Conservation (phyloP, 2,329 filamentous ascomycete species). For the Diplodia seriata region DNA sequence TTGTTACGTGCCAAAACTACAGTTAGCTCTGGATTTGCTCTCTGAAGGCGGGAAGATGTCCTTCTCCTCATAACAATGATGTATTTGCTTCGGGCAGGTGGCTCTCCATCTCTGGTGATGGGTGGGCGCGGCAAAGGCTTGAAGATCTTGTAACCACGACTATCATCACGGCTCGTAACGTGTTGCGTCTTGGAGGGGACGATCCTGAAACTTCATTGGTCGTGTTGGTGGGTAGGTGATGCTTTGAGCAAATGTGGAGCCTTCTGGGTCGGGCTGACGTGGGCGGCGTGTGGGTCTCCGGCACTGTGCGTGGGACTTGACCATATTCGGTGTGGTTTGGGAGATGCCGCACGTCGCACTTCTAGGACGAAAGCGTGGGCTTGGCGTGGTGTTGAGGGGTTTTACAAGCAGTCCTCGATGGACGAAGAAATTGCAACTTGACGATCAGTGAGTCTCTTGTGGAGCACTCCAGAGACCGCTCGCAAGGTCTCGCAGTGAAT, state of each 20-base stretch:
- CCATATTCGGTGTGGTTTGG: conserved; percentile 4
- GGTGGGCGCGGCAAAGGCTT: neutral
- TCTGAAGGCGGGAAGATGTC: neutral
- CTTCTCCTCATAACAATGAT: neutral
- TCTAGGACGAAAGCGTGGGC: neutral
- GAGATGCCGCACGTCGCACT: neutral
- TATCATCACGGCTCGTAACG: neutral
- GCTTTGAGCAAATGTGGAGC: conserved; percentile 3
- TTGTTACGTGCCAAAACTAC: neutral
- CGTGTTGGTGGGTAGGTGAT: neutral
- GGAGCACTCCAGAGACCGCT: neutral
- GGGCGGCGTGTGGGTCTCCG: conserved; percentile 6
- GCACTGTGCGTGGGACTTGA: neutral
- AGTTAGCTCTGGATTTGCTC: neutral
- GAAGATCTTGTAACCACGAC: neutral
- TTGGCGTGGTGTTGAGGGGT: conserved; percentile 27
- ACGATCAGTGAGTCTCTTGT: neutral
- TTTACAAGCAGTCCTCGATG: neutral
- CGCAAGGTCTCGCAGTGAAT: too few relatives aligned
- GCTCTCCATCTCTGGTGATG: neutral
- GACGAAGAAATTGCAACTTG: neutral
- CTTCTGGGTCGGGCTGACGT: conserved; percentile 7
- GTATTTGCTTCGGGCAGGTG: neutral
- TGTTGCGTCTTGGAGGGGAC: neutral
- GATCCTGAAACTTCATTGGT: neutral